phyloP scores from a whole-genome alignment of 495 filamentous ascomycete genomes.

The Barbatosphaeria neglecta region DNA sequence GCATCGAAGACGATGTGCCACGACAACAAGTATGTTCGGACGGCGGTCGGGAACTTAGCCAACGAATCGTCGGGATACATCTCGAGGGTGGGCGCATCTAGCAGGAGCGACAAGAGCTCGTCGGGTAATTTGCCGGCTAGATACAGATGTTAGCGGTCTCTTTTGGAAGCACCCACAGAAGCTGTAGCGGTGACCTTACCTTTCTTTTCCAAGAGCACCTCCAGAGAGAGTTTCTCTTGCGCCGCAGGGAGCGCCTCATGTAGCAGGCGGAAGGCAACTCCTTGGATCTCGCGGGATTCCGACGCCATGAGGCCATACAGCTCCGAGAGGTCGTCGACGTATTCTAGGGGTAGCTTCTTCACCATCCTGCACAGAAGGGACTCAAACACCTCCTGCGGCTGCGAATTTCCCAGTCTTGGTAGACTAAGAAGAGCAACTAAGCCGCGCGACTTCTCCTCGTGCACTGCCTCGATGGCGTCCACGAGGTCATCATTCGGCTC shows the following conservation, averaged over 20 bases:
- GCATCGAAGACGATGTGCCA: conserved; percentile 90
- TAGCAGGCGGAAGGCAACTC: conserved; percentile 68
- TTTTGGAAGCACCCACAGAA: background rate
- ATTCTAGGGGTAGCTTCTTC: conserved; percentile 39
- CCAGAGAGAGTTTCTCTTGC: conserved; percentile 77
- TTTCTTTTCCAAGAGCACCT: conserved; percentile 65
- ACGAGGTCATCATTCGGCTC: conserved; percentile 77
- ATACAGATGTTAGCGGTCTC: background rate
- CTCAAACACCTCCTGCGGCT: conserved; percentile 48
- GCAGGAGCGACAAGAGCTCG: conserved; percentile 58
- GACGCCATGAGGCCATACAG: conserved; percentile 65
- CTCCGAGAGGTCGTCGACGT: conserved; percentile 45
- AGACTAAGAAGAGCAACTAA: conserved; percentile 51
- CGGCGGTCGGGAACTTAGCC: conserved; percentile 38
- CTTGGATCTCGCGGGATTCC: conserved; percentile 62
- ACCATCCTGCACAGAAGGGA: conserved; percentile 54
- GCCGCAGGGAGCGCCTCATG: conserved; percentile 59
- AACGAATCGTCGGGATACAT: conserved; percentile 31
- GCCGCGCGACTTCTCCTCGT: conserved; percentile 34
- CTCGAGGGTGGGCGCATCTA: conserved; percentile 35
- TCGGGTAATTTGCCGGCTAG: conserved; percentile 50
- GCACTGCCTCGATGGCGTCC: conserved; percentile 53
- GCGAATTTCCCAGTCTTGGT: conserved; percentile 20
- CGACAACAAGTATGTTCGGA: conserved; percentile 73
- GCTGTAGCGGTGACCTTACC: conserved; percentile 11